Evolutionary conservation across 768 basidiomycete genomes (phyloP), one percentile per base, ranked within the genome.

Genomic region (Termitomyces sp.): DNA sequence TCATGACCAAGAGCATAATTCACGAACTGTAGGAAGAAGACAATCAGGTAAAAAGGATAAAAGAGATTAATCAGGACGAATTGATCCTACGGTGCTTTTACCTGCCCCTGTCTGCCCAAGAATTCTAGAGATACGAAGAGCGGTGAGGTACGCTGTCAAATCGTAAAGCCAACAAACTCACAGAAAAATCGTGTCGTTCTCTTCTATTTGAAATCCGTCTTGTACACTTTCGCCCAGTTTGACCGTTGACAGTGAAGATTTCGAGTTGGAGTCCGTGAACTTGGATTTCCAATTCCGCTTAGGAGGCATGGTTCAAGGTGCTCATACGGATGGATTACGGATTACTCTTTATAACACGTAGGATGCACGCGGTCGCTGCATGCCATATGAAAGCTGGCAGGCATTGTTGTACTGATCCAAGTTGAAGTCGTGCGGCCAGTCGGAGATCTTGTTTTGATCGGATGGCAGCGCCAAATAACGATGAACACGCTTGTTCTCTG

Each of bases 11-110:
- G 54, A 4, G 61, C 64, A 25, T 59, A 35, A 41, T 68, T 70
- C 20, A 68, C 62, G 38, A 67, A 67, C 68, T 68, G 15, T 7
- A 40, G 29, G 16, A 29, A n/a, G 32, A 35, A 7, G 29, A n/a
- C 38, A n/a, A n/a, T n/a, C n/a, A n/a, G n/a, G n/a, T n/a, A 47
- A 15, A 11, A 25, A 23, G 3, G 22, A 39, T 6, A 22, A 18
- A 6, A 35, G n/a, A 20, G 35, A 39, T 15, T 12, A 20, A 18
- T 23, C 47, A 46, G 33, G 15, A 5, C 18, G n/a, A 20, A 31
- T 35, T 29, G 18, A 53, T 40, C 54, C 15, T 46, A 60, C 58
- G n/a, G 51, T 56, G 55, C 58, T 56, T 50, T 60, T 60, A 32
- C 58, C 58, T 18, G 58, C 58, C n/a, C 55, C 55, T 32, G 55